Percentiles rank a stretch among this genome's conserved stretches.
Evolutionary conservation across 345 rosid species (phyloP).

Genomic region (Lenwebbia sp.): DNA sequence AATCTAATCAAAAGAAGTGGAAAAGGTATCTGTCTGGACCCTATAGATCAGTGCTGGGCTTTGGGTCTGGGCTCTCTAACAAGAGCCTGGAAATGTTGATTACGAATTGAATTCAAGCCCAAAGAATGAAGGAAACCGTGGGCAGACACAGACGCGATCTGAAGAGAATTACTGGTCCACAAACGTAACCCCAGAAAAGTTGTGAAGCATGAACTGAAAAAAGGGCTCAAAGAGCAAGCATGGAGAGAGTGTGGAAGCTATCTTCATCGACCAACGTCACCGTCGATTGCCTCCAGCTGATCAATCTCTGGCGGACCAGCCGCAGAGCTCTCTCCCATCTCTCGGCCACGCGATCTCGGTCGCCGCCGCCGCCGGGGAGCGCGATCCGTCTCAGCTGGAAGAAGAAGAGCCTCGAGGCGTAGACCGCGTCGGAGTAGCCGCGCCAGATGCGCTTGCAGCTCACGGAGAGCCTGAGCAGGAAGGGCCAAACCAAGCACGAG

Average conservation of each 20-base stretch:
- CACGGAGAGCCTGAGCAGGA: constrained; percentile 10
- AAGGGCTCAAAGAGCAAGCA: constrained; percentile 10
- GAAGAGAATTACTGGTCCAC: neutral
- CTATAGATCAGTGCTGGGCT: neutral
- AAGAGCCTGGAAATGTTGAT: neutral
- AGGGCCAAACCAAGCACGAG: constrained; percentile 1
- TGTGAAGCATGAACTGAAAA: neutral
- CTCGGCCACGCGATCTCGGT: neutral
- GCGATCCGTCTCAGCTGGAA: constrained; percentile 6
- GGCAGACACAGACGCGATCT: neutral
- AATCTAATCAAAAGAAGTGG: neutral
- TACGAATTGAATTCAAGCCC: neutral
- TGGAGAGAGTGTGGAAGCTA: constrained; percentile 11
- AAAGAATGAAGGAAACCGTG: neutral
- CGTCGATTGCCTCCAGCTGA: neutral
- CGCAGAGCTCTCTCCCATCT: constrained; percentile 20
- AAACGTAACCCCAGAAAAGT: neutral
- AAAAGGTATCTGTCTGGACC: neutral
- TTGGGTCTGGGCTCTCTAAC: neutral
- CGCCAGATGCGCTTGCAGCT: neutral
- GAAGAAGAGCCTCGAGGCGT: constrained; percentile 1
- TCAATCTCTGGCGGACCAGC: constrained; percentile 5
- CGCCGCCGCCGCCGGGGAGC: neutral
- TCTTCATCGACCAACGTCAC: constrained; percentile 2
- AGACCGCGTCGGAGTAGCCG: neutral